Conservation (phyloP, 768 basidiomycete species). For the Tricholomella constricta region DNA sequence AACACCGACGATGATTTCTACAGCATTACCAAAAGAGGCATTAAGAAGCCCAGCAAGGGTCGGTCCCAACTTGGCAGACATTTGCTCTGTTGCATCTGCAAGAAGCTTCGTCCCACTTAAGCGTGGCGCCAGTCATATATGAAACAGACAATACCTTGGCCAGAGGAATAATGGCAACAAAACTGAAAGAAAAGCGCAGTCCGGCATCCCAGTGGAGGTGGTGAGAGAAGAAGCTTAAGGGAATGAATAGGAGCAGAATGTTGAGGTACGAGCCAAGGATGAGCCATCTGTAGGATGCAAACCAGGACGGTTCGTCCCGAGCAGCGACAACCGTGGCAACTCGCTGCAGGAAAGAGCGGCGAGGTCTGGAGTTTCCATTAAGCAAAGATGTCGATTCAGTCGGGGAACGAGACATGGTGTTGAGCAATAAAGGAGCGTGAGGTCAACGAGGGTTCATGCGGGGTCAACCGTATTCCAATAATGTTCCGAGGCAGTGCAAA, state of each 20-base stretch:
- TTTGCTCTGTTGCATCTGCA: conserved; percentile 81
- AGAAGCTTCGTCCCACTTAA: conserved; percentile 50
- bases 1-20: conserved; percentile 89
- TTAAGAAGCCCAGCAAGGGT: conserved; percentile 87
- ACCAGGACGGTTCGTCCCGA: conserved; percentile 67
- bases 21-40: conserved; percentile 81
- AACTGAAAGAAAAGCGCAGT: conserved; percentile 73
- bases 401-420: conserved; percentile 35
- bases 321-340: conserved; percentile 46
- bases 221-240: conserved; percentile 68
- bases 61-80: conserved; percentile 76
- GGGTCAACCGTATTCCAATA: neutral
- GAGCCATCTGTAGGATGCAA: conserved; percentile 58
- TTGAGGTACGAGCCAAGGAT: conserved; percentile 72
- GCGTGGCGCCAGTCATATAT: conserved; percentile 4
- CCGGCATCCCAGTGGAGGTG: conserved; percentile 74
- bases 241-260: conserved; percentile 76
- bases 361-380: conserved; percentile 37
- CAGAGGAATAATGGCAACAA: conserved; percentile 83
- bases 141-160: conserved; percentile 59
- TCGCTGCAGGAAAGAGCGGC: conserved; percentile 33
- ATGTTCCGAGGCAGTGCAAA: conserved; percentile 15
- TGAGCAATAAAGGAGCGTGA: conserved; percentile 1
- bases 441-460: neutral
- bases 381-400: conserved; percentile 54